A percentile compares a stretch with the other conserved stretches of the same genome.
phyloP scores from a whole-genome alignment of 2,329 filamentous ascomycete species.

The Fusarium devonianum region DNA sequence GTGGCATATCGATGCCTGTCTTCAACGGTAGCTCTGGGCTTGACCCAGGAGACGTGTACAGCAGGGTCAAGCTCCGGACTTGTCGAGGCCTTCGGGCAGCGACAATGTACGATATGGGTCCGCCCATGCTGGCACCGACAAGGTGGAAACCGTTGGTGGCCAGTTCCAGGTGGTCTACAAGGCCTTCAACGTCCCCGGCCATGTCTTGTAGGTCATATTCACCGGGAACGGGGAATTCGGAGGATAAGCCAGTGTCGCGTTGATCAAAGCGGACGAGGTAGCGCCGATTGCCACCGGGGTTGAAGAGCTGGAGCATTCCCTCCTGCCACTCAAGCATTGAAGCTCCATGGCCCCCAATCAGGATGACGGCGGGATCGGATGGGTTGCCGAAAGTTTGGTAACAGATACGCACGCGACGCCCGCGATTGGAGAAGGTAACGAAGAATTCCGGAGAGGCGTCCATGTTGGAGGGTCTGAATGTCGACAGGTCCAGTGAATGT shows the following conservation, averaged over 20 bases:
- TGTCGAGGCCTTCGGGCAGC: slow-evolving; percentile 27
- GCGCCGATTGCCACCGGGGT: slow-evolving; percentile 9
- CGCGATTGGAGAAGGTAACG: slow-evolving; percentile 34
- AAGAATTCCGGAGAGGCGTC: slow-evolving; percentile 38
- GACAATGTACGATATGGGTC: slow-evolving; percentile 35
- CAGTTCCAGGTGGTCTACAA: slow-evolving; percentile 38
- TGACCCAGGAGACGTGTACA: slow-evolving; percentile 35
- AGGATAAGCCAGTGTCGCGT: slow-evolving; percentile 37
- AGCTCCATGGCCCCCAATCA: slow-evolving; percentile 31
- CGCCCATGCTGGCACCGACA: slow-evolving; percentile 40
- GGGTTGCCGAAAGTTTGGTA: slow-evolving; percentile 41
- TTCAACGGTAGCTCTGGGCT: slow-evolving; percentile 21
- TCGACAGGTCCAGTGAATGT: too few relatives aligned
- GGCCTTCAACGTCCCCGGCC: slow-evolving; percentile 40
- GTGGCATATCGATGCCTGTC: neutral
- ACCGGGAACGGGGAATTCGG: slow-evolving; percentile 33
- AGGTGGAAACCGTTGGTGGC: slow-evolving; percentile 33
- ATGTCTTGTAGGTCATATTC: slow-evolving; percentile 41
- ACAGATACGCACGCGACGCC: slow-evolving; percentile 40
- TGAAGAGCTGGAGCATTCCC: slow-evolving; percentile 31
- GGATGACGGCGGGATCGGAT: slow-evolving; percentile 37
- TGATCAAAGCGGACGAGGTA: slow-evolving; percentile 38
- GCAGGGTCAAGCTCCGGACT: slow-evolving; percentile 35
- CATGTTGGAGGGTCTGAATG: too few relatives aligned
- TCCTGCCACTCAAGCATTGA: slow-evolving; percentile 40